Evolutionary conservation across 169 alveolate genomes (phyloP).

Genomic region (Amoebophrya sp.): DNA sequence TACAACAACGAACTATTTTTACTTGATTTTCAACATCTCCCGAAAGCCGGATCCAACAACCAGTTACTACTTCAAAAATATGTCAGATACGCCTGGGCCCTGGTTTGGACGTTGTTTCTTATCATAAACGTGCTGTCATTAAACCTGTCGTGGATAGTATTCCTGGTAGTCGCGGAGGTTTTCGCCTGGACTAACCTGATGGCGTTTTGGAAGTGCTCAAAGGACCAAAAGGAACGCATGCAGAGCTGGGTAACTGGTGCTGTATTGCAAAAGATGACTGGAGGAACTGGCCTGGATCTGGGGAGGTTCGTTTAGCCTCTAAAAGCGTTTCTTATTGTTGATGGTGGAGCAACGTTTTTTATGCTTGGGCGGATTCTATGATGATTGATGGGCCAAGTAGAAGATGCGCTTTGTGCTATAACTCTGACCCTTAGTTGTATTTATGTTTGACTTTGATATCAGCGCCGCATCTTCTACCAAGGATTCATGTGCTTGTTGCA

Average conservation of each 20-base stretch:
- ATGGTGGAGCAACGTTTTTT: too few relatives aligned
- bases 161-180: not conserved
- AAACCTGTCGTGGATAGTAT: not conserved
- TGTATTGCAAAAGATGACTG: not conserved
- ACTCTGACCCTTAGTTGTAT: too few relatives aligned
- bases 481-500: too few relatives aligned
- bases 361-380: too few relatives aligned
- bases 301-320: not conserved
- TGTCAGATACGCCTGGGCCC: not conserved
- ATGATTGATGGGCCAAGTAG: too few relatives aligned
- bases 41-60: too few relatives aligned
- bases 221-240: not conserved
- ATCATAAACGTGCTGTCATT: not conserved
- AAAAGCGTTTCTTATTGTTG: too few relatives aligned
- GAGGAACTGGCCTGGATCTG: not conserved
- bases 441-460: too few relatives aligned
- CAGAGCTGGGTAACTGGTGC: not conserved
- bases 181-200: conserved; percentile 11
- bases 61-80: too few relatives aligned
- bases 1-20: not conserved
- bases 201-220: not conserved
- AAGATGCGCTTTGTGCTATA: too few relatives aligned
- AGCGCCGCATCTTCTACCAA: too few relatives aligned
- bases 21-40: not conserved
- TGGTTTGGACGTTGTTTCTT: not conserved